Percentiles rank a stretch among this genome's conserved stretches.
These are phyloP conservation scores for Thielaviopsis cerberus DNA, from an alignment of 2,329 filamentous ascomycete genomes.

Conservation along the genomic window DNA sequence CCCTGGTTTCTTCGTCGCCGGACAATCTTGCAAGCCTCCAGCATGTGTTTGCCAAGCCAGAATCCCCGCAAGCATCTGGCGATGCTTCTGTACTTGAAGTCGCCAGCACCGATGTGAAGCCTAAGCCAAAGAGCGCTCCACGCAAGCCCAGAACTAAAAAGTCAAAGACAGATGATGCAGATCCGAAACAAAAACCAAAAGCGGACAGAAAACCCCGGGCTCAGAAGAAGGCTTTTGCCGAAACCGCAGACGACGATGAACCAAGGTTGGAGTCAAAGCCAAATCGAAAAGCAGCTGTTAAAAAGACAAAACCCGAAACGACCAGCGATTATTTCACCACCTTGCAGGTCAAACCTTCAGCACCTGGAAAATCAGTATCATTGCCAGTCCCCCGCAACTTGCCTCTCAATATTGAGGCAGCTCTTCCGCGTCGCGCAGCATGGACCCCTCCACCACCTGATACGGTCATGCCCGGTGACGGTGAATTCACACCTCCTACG, in stretches of 20 bases:
- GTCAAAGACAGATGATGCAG: background rate
- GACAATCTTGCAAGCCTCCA: background rate
- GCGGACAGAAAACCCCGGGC: conserved; percentile 1
- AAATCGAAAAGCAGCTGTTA: conserved; percentile 1
- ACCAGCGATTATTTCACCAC: background rate
- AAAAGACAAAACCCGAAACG: background rate
- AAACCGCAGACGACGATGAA: background rate
- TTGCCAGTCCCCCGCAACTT: background rate
- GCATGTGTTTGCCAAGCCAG: background rate
- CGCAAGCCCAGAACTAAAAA: conserved; percentile 2
- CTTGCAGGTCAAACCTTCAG: background rate
- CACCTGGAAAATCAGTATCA: background rate
- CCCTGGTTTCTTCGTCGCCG: conserved; percentile 3
- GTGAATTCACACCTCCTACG: background rate
- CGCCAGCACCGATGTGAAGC: background rate
- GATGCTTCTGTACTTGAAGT: conserved; percentile 9
- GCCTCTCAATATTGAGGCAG: conserved; percentile 6
- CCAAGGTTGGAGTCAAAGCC: background rate
- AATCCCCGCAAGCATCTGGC: background rate
- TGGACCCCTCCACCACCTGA: conserved; percentile 4
- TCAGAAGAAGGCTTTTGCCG: background rate
- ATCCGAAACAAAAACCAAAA: background rate
- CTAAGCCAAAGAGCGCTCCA: background rate
- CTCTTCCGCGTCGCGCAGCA: conserved; percentile 1
- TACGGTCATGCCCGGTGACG: background rate